These are phyloP conservation scores for Penicillium chermesinum DNA, from an alignment of 495 filamentous ascomycete genomes.

Conservation along the genomic window DNA sequence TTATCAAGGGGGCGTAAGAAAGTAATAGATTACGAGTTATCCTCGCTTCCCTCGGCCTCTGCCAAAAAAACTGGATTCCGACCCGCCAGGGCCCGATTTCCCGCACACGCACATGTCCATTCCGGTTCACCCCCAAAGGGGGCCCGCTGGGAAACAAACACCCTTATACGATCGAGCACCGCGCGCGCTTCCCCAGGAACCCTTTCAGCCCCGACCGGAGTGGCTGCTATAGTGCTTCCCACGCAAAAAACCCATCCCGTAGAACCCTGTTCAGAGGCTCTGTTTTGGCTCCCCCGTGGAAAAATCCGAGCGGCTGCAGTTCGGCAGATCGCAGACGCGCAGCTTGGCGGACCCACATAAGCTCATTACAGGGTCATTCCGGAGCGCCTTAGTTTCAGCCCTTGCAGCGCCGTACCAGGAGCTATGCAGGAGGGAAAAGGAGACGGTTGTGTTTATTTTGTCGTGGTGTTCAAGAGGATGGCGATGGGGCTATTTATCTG, in stretches of 20 bases:
- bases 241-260: not conserved
- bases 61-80: constrained; percentile 19
- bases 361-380: constrained; percentile 21
- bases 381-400: constrained; percentile 4
- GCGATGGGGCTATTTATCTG: not conserved
- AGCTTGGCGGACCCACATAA: constrained; percentile 30
- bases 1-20: constrained; percentile 16
- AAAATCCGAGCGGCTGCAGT: constrained; percentile 16
- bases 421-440: not conserved
- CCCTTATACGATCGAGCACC: constrained; percentile 1
- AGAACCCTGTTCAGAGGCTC: constrained; percentile 16
- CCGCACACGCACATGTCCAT: constrained; percentile 6
- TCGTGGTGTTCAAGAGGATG: not conserved
- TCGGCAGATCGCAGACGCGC: constrained; percentile 20
- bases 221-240: constrained; percentile 6
- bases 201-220: not conserved
- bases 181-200: not conserved
- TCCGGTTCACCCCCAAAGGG: constrained; percentile 17
- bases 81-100: constrained; percentile 26
- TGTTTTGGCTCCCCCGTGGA: constrained; percentile 13
- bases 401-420: constrained; percentile 4
- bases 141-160: constrained; percentile 4
- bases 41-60: constrained; percentile 22
- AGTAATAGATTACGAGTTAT: constrained; percentile 19
- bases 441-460: not conserved